Evolutionary conservation across 23 red algal species (phyloP), one percentile per base, ranked within the genome.

Genomic region (Rhodosorus marinus): DNA sequence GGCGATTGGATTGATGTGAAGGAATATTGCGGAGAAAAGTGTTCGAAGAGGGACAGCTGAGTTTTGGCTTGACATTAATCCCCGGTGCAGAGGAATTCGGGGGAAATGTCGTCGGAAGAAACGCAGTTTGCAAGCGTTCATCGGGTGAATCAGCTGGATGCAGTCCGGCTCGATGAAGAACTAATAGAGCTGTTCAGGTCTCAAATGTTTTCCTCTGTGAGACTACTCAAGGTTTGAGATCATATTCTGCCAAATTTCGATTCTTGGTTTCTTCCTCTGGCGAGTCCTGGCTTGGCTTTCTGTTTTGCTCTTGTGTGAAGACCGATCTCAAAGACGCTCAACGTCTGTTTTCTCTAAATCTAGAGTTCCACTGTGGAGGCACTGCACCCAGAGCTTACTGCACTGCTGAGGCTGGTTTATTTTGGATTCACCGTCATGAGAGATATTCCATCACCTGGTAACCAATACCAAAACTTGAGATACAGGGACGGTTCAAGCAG

Each of bases 131-230:
- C 38, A 43, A 54, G 14, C 14, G 43, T 35, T 30, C 28, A 35
- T 30, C 35, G 57, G 29, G 57, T 61, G 2, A 61, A 61, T 46
- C 57, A 61, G 43, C 26, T 61, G 8, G 57, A 61, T 35, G 57
- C 57, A 31, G 28, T 11, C 14, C 57, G 26, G 15, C 24, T 61
- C 9, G 57, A 61, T 8, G 57, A 31, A 31, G 57, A 61, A 61
- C 31, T 54, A 54, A 15, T 54, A 11, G 33, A 31, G 31, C 20
- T 54, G 2, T 20, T 54, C 31, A 34, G 8, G 8, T 15, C 51
- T 1, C 51, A 54, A 7, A 8, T 54, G n/a, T n/a, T n/a, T n/a
- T n/a, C n/a, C n/a, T n/a, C n/a, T n/a, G n/a, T n/a, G n/a, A n/a
- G n/a, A n/a, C n/a, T n/a, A n/a, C n/a, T n/a, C n/a, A n/a, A n/a